Evolutionary conservation across 352 stramenopile species (phyloP), one percentile per base, ranked within the genome.

Genomic region (Globisporangium parvum): DNA sequence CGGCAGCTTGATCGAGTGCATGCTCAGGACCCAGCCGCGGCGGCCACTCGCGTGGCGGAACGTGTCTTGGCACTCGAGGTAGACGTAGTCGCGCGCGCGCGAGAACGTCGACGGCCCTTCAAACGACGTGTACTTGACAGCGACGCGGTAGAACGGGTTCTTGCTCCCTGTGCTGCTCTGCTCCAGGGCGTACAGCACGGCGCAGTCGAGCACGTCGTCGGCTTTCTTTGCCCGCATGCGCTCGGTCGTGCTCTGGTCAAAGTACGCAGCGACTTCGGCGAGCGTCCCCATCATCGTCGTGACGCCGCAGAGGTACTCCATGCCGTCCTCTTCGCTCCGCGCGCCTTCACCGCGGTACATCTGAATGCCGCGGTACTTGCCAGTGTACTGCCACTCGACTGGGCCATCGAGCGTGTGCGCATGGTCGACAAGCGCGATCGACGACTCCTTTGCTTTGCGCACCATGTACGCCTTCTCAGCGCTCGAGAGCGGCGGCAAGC

Each of bases 1-100:
- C 1, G 82, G 82, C 45, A 93, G 62, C 54, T 91, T 86, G 53
- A 93, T 88, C 28, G 82, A 93, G 67, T 93, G 82, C 78, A 91
- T 91, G 47, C 76, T 88, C 6, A 88, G 69, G 35, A 88, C 82
- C 76, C 78, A 91, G 4, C 82, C 82, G 37, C 80, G 69, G 3
- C 82, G 71, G 35, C 80, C 75, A 1, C 76, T 83, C 2, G 80
- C 71, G 56, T 93, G 78, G 11, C 76, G 72, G 58, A 93, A 93
- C 39, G 78, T 88, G 56, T 89, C 80, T 50, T 93, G 82, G 53
- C 80, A 91, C 60, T 93, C 80, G 11, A 91, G 51, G 44, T 75
- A 88, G 53, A 78, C 87, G 59, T 87, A 91, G 45, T 91, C 80
- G 9, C 80, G 63, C 20, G 75, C 71, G 28, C 78, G 58, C 3